Conservation (phyloP, 192 early-diverging fungal genomes). For the Pecoramyces ruminantium region DNA sequence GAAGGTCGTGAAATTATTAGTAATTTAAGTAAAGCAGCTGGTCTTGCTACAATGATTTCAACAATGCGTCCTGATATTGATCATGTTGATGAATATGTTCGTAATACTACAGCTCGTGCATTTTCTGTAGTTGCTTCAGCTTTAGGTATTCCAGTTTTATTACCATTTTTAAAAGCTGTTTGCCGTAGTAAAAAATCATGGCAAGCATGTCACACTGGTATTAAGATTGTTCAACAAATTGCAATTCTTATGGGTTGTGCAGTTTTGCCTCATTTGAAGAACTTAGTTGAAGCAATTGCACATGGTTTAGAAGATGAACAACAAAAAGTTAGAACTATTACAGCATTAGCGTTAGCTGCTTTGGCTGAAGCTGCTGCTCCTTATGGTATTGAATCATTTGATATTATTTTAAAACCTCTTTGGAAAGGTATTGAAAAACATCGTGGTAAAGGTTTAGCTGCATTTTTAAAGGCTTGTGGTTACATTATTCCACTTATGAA, state of each 20-base stretch:
- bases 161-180: conserved; percentile 92
- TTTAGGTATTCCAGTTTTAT: conserved; percentile 78
- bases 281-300: conserved; percentile 77
- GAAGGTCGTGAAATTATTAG: conserved; percentile 97
- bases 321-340: conserved; percentile 87
- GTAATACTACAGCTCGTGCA: conserved; percentile 93
- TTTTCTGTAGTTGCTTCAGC: conserved; percentile 95
- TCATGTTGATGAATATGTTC: conserved; percentile 91
- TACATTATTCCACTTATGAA: conserved; percentile 98
- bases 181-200: conserved; percentile 89
- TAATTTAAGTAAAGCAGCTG: conserved; percentile 93
- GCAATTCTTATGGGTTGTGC: conserved; percentile 89
- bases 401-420: conserved; percentile 71
- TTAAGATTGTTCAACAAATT: conserved; percentile 93
- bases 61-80: conserved; percentile 99
- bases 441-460: conserved; percentile 86
- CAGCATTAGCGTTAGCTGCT: conserved; percentile 83
- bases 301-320: conserved; percentile 90
- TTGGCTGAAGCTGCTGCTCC: conserved; percentile 93
- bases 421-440: conserved; percentile 89
- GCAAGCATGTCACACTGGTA: conserved; percentile 97
- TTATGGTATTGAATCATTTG: conserved; percentile 97
- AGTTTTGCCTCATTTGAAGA: conserved; percentile 82
- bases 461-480: conserved; percentile 97
- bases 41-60: conserved; percentile 92